Conservation (phyloP, 805 yeast genomes). For the Cyberlindnera euphorbiiphila region DNA sequence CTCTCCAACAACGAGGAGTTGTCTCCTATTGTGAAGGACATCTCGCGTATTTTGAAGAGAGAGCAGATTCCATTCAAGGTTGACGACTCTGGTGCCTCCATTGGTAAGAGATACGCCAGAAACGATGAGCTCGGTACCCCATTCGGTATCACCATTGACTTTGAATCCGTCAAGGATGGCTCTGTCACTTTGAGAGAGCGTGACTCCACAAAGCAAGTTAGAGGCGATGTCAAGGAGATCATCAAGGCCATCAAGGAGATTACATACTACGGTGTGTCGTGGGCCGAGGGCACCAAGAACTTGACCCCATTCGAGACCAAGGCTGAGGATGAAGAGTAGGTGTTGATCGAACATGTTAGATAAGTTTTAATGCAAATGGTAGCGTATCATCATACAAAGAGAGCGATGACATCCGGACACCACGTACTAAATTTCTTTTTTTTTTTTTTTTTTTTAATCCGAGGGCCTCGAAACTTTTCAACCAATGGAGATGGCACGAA, state of each 20-base stretch:
- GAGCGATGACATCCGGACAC: too few relatives aligned
- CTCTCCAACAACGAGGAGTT: conserved; percentile 80
- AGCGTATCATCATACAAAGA: too few relatives aligned
- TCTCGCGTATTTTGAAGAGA: conserved; percentile 67
- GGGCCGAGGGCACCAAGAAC: conserved; percentile 81
- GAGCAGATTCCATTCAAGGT: conserved; percentile 91
- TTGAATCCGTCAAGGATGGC: conserved; percentile 82
- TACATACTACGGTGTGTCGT: conserved; percentile 67
- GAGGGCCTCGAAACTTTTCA: conserved; percentile 7
- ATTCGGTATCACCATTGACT: conserved; percentile 95
- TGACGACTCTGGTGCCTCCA: conserved; percentile 95
- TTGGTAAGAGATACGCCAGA: conserved; percentile 97
- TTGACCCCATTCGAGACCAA: conserved; percentile 73
- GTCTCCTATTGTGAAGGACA: conserved; percentile 66
- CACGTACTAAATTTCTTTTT: too few relatives aligned
- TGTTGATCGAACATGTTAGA: too few relatives aligned
- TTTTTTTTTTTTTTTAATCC: not conserved
- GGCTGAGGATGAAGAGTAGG: conserved; percentile 37
- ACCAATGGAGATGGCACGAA: conserved; percentile 3
- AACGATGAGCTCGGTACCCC: conserved; percentile 99
- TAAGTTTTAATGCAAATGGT: too few relatives aligned
- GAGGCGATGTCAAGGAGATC: conserved; percentile 78
- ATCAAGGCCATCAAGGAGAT: conserved; percentile 71
- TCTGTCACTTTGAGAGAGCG: conserved; percentile 95
- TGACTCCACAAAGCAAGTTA: conserved; percentile 93